phyloP scores from a whole-genome alignment of 352 stramenopile genomes.

The Pythium oligandrum region DNA sequence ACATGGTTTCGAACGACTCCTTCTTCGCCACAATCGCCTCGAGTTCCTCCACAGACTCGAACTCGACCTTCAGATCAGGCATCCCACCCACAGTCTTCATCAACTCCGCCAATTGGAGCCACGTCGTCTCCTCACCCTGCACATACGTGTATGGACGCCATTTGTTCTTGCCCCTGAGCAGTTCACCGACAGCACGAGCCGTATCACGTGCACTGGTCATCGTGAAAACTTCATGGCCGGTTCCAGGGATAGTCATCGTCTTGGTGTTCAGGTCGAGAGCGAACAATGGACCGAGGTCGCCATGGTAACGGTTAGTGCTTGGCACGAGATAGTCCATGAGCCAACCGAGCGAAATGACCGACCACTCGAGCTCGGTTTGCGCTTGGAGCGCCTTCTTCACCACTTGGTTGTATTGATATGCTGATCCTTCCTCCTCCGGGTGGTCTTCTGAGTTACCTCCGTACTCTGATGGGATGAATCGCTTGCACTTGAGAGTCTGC shows the following conservation, averaged over 20 bases:
- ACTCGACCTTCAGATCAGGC: conserved; percentile 17
- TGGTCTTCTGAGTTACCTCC: conserved; percentile 26
- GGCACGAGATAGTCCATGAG: conserved; percentile 31
- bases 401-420: conserved; percentile 10
- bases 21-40: conserved; percentile 7
- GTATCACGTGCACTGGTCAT: conserved; percentile 24
- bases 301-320: conserved; percentile 21
- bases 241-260: conserved; percentile 29
- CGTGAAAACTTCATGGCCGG: conserved; percentile 21
- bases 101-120: conserved; percentile 20
- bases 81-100: too few relatives aligned
- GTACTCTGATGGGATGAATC: conserved; percentile 40
- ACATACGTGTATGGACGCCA: conserved; percentile 28
- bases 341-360: conserved; percentile 22
- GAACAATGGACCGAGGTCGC: conserved; percentile 13
- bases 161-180: too few relatives aligned
- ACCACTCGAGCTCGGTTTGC: conserved; percentile 35
- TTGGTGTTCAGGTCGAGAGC: conserved; percentile 21
- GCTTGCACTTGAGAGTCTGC: conserved; percentile 31
- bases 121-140: conserved; percentile 30
- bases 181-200: conserved; percentile 12
- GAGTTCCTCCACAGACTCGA: conserved; percentile 18
- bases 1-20: conserved; percentile 3
- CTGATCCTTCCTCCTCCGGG: conserved; percentile 14
- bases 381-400: conserved; percentile 17